A percentile compares a stretch with the other conserved stretches of the same genome.
These are phyloP conservation scores for Brassica rapa DNA, from an alignment of 345 rosid species.

Conservation along the genomic window DNA sequence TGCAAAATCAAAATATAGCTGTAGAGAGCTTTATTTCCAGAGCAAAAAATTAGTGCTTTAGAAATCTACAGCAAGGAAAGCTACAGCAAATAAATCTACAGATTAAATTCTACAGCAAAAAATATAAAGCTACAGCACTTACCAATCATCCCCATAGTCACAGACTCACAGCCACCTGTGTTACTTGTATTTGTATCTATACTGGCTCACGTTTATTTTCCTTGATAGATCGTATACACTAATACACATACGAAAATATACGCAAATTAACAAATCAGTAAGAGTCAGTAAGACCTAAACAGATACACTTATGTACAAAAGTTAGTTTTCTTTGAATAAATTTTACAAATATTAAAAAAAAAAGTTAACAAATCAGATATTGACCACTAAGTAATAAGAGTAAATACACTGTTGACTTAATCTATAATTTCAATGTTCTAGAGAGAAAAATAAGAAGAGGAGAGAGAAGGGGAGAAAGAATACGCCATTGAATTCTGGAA, in stretches of 20 bases:
- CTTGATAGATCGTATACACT: slow-evolving; percentile 12
- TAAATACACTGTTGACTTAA: slow-evolving; percentile 30
- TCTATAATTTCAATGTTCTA: slow-evolving; percentile 15
- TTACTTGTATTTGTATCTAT: background rate
- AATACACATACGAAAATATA: background rate
- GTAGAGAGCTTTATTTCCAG: no score
- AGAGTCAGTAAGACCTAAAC: no score
- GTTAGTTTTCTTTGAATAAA: no score
- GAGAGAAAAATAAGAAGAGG: slow-evolving; percentile 10
- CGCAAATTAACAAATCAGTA: slow-evolving; percentile 8
- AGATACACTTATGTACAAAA: no score
- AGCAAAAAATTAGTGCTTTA: no score
- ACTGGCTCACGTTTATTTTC: background rate
- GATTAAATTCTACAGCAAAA: no score
- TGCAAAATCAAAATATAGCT: no score
- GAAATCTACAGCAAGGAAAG: no score
- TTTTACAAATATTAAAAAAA: no score
- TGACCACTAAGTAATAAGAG: slow-evolving; percentile 25
- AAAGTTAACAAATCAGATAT: slow-evolving; percentile 12
- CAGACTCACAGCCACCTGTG: background rate
- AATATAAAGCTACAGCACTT: no score
- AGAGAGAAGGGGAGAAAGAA: slow-evolving; percentile 31
- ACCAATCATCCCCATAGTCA: no score
- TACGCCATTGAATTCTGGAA: slow-evolving; percentile 71
- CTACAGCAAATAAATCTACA: no score